Evolutionary conservation across 1,139 yeast species (phyloP).

Genomic region (Yamadazyma membranifaciens): DNA sequence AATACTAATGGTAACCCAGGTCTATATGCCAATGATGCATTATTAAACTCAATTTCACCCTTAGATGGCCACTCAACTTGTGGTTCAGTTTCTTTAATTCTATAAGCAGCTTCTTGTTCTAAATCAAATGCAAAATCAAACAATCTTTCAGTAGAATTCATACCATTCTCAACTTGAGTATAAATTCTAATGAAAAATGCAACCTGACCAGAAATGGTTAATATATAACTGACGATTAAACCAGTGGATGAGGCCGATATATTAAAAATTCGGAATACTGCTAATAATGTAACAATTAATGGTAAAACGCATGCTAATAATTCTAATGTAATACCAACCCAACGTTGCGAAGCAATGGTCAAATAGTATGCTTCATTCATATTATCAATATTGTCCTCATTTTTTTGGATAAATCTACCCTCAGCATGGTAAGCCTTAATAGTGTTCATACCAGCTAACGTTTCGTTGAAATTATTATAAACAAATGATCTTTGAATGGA

Average conservation of each 20-base stretch:
- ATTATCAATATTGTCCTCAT: slow-evolving; percentile 51
- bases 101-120: slow-evolving; percentile 45
- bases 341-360: slow-evolving; percentile 71
- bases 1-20: slow-evolving; percentile 76
- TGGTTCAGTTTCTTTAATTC: slow-evolving; percentile 55
- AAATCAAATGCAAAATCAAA: slow-evolving; percentile 59
- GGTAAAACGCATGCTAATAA: slow-evolving; percentile 50
- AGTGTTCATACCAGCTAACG: slow-evolving; percentile 68
- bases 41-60: slow-evolving; percentile 54
- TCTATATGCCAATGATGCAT: slow-evolving; percentile 69
- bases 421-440: slow-evolving; percentile 62
- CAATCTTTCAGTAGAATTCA: slow-evolving; percentile 84
- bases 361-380: slow-evolving; percentile 77
- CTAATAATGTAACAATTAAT: slow-evolving; percentile 55
- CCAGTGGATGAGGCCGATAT: slow-evolving; percentile 72
- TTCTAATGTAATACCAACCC: slow-evolving; percentile 74
- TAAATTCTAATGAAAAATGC: slow-evolving; percentile 52
- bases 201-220: slow-evolving; percentile 51
- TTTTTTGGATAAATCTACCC: slow-evolving; percentile 48
- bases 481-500: slow-evolving; percentile 74
- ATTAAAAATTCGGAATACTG: slow-evolving; percentile 64
- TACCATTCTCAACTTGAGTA: slow-evolving; percentile 78
- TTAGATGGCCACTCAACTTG: slow-evolving; percentile 45
- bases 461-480: slow-evolving; percentile 75
- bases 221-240: slow-evolving; percentile 62